Percentiles rank a stretch among this genome's conserved stretches.
Conservation (phyloP, 768 basidiomycete species). For the Tephrocybe sp. region DNA sequence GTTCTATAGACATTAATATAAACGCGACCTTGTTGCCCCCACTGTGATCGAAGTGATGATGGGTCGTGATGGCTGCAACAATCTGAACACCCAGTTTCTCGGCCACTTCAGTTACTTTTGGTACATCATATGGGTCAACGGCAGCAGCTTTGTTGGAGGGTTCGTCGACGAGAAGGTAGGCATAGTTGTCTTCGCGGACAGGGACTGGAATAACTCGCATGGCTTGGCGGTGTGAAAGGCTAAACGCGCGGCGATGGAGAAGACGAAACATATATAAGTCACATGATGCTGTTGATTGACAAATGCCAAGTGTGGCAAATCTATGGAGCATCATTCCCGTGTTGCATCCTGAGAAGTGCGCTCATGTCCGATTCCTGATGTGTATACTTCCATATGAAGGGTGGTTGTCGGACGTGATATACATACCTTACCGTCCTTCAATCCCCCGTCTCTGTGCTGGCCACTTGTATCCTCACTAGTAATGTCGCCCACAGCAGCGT, state of each 20-base stretch:
- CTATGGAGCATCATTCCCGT: neutral
- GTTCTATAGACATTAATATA: neutral
- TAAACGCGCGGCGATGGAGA: slow-evolving; percentile 18
- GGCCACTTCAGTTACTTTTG: slow-evolving; percentile 66
- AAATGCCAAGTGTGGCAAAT: neutral
- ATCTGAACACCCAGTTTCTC: slow-evolving; percentile 60
- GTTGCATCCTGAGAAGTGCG: neutral
- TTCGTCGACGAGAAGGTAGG: slow-evolving; percentile 79
- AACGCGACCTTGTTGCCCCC: slow-evolving; percentile 75
- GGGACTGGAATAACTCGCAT: slow-evolving; percentile 84
- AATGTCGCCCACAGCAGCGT: neutral
- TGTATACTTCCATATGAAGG: neutral
- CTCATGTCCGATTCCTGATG: neutral
- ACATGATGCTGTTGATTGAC: slow-evolving; percentile 3
- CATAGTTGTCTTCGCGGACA: slow-evolving; percentile 82
- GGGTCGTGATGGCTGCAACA: slow-evolving; percentile 82
- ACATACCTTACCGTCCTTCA: neutral
- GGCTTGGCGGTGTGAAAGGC: slow-evolving; percentile 19
- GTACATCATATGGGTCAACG: slow-evolving; percentile 78
- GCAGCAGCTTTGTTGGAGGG: slow-evolving; percentile 67
- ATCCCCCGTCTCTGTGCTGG: neutral
- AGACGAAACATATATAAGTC: slow-evolving; percentile 14
- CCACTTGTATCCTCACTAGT: neutral
- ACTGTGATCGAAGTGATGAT: slow-evolving; percentile 89
- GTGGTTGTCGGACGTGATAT: neutral